Evolutionary conservation across 2,329 filamentous ascomycete species (phyloP).

Genomic region (Coniochaeta prunicola): DNA sequence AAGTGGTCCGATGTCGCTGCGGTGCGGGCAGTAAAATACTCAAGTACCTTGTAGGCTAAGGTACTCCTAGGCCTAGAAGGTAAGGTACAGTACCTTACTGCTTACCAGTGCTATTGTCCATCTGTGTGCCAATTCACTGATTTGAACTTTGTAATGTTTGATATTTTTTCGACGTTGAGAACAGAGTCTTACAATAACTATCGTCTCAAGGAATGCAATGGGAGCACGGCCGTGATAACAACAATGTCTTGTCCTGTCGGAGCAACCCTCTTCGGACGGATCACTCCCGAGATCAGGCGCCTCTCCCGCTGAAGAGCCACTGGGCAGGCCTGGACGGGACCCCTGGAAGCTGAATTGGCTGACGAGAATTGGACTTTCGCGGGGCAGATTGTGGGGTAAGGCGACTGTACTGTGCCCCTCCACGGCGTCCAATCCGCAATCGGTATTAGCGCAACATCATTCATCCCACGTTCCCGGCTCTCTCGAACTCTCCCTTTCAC

Average conservation of each 20-base stretch:
- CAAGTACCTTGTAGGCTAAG: too few relatives aligned
- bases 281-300: background rate
- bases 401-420: background rate
- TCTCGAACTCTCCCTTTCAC: background rate
- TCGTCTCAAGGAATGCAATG: too few relatives aligned
- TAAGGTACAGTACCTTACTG: too few relatives aligned
- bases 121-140: too few relatives aligned
- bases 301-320: background rate
- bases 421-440: background rate
- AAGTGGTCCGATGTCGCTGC: background rate
- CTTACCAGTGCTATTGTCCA: too few relatives aligned
- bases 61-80: too few relatives aligned
- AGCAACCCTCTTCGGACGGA: background rate
- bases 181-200: too few relatives aligned
- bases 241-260: too few relatives aligned
- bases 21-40: background rate
- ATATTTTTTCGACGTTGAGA: too few relatives aligned
- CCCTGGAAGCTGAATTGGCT: background rate
- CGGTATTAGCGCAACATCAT: background rate
- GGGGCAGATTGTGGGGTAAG: constrained; percentile 1
- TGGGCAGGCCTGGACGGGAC: background rate
- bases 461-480: background rate
- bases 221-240: too few relatives aligned
- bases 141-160: too few relatives aligned
- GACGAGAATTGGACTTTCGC: background rate